Base-by-base conservation (phyloP, 352 stramenopile species). In the Pythium rishiriense region DNA sequence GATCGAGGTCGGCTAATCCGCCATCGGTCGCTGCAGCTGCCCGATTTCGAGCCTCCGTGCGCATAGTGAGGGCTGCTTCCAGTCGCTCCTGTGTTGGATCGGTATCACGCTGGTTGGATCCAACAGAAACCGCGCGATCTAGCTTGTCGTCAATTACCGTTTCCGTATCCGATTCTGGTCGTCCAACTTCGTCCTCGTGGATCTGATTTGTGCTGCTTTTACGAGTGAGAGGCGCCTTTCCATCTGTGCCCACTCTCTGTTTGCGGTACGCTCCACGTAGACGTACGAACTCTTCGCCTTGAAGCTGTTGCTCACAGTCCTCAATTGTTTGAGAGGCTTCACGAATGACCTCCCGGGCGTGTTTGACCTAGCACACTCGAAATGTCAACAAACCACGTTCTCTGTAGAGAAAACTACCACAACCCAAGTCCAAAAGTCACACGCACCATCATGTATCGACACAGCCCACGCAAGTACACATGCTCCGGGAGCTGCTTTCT, bases 401-500 rank as follows among this genome's bases (percentile, higher is more conserved):
- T n/a, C n/a, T n/a, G n/a, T n/a, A n/a, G n/a, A n/a, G n/a, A n/a
- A n/a, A n/a, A n/a, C n/a, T n/a, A n/a, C n/a, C n/a, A n/a, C n/a
- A n/a, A n/a, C n/a, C n/a, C n/a, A n/a, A n/a, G n/a, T n/a, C 31
- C 31, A 37, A 11, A 6, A 6, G 11, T 11, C 17, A 54, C 42
- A 62, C 39, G 39, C 46, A 75, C 64, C 58, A 81, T 60, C 73
- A 86, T 76, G 43, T 75, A 78, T 21, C 79, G 81, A 48, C 69
- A 76, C 1, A 87, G 51, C 5, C 71, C 81, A 50, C 79, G 76
- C 26, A 76, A 62, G 49, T 74, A 82, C 24, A 76, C 62, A 1
- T 83, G 62, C 9, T 73, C 55, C 0, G 78, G 71, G 0, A 21
- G 57, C 17, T 79, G 65, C 7, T 58, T 24, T 1, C 69, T 58